Conservation (phyloP, 768 basidiomycete species). For the Rickenella mellea region DNA sequence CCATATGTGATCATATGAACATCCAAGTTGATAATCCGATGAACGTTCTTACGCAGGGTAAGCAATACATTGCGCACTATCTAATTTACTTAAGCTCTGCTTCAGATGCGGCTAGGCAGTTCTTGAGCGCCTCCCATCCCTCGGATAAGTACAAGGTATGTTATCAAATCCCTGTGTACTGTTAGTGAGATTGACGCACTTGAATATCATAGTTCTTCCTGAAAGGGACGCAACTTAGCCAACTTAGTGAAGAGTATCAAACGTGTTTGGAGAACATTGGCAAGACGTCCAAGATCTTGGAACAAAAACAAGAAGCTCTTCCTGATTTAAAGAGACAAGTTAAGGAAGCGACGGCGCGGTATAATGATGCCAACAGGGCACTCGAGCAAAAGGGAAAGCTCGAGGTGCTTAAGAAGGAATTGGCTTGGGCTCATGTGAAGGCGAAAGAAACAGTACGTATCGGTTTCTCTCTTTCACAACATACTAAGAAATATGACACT, state of each 20-base stretch:
- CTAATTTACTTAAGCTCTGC: constrained; percentile 4
- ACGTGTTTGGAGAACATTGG: constrained; percentile 64
- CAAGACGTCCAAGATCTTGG: constrained; percentile 53
- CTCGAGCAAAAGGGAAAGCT: constrained; percentile 58
- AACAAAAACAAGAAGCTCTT: constrained; percentile 64
- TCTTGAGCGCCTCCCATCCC: constrained; percentile 74
- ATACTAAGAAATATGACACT: not conserved
- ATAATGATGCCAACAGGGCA: constrained; percentile 67
- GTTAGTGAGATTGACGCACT: not conserved
- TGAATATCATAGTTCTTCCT: constrained; percentile 71
- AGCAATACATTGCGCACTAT: constrained; percentile 2
- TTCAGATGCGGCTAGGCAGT: constrained; percentile 63
- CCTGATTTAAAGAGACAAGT: constrained; percentile 62
- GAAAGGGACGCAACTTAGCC: constrained; percentile 81
- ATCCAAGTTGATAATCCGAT: constrained; percentile 96
- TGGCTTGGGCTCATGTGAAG: constrained; percentile 82
- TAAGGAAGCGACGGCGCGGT: constrained; percentile 47
- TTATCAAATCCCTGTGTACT: not conserved
- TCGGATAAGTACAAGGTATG: constrained; percentile 83
- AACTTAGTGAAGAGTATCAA: constrained; percentile 83
- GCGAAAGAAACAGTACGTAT: constrained; percentile 54
- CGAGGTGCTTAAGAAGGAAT: constrained; percentile 65
- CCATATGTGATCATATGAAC: constrained; percentile 92
- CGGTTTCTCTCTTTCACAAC: not conserved
- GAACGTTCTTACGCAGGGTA: constrained; percentile 86